Percentiles rank a stretch among this genome's conserved stretches.
Conservation (phyloP, 257 asterid genomes). For the Leonotis leonurus region DNA sequence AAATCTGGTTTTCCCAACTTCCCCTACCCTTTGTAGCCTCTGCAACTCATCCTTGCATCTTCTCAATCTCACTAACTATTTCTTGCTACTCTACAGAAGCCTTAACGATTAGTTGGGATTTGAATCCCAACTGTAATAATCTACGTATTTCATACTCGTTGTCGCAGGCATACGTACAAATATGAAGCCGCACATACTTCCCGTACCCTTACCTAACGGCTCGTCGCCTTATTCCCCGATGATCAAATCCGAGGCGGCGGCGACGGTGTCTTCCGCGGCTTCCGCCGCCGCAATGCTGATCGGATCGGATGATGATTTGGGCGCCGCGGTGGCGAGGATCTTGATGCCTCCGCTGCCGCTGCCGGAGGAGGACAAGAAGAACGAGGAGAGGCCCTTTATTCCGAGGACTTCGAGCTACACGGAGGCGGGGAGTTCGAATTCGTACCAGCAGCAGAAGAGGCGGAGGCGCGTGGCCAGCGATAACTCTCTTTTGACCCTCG, state of each 20-base stretch:
- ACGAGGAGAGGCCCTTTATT: constrained; percentile 55
- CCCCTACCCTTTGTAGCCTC: too few relatives aligned
- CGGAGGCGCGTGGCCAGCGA: constrained; percentile 66
- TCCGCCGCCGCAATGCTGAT: constrained; percentile 34
- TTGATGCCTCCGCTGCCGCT: constrained; percentile 37
- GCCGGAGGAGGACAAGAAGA: constrained; percentile 33
- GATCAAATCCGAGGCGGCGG: constrained; percentile 15
- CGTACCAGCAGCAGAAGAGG: constrained; percentile 46
- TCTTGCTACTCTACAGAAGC: too few relatives aligned
- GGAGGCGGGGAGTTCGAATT: constrained; percentile 18
- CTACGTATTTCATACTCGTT: background rate
- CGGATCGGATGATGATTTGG: constrained; percentile 46
- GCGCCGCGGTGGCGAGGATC: constrained; percentile 27
- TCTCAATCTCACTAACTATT: too few relatives aligned
- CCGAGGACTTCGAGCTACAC: constrained; percentile 50
- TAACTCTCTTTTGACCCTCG: constrained; percentile 28
- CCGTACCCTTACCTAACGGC: constrained; percentile 39
- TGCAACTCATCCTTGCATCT: too few relatives aligned
- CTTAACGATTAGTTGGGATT: background rate
- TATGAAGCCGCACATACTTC: constrained; percentile 43
- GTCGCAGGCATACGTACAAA: constrained; percentile 6
- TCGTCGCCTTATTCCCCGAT: constrained; percentile 28
- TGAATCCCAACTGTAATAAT: background rate
- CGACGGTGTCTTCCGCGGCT: background rate
- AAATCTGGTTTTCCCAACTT: too few relatives aligned